Evolutionary conservation across 1,284 basidiomycete species (phyloP).

Genomic region (Sanguinoderma infundibulare): DNA sequence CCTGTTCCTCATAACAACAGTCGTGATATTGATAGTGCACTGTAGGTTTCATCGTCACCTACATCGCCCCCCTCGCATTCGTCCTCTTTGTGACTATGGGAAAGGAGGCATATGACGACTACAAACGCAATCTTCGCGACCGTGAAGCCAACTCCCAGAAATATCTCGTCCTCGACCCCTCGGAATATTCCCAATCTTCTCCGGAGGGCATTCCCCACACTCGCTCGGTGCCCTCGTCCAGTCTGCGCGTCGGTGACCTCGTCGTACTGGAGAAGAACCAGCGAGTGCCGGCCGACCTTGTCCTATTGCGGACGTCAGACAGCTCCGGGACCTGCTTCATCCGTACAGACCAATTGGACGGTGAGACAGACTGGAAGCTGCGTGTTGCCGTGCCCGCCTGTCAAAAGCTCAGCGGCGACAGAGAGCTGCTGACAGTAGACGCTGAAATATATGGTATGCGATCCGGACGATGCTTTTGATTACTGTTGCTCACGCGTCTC

Average conservation of each 20-base stretch:
- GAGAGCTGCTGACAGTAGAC: conserved; percentile 73
- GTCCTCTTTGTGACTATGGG: conserved; percentile 96
- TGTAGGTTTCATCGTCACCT: conserved; percentile 92
- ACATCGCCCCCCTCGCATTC: conserved; percentile 95
- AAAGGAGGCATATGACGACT: conserved; percentile 99
- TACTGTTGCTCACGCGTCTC: conserved; percentile 9
- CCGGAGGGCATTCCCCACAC: conserved; percentile 55
- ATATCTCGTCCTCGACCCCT: conserved; percentile 81
- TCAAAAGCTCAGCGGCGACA: conserved; percentile 74
- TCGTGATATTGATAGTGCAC: not conserved
- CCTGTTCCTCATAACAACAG: too few relatives aligned
- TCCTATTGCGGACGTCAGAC: conserved; percentile 89
- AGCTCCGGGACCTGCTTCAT: conserved; percentile 94
- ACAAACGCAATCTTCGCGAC: conserved; percentile 90
- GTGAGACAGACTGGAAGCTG: conserved; percentile 99
- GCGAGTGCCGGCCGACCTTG: conserved; percentile 93
- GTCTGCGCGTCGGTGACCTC: conserved; percentile 90
- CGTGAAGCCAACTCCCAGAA: conserved; percentile 93
- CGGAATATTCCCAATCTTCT: conserved; percentile 32
- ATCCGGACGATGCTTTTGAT: not conserved
- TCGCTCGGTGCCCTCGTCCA: conserved; percentile 85
- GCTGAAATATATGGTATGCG: conserved; percentile 81
- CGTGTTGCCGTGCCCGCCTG: conserved; percentile 87
- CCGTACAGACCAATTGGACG: conserved; percentile 97
- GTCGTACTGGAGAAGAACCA: conserved; percentile 96